Evolutionary conservation across 2,329 filamentous ascomycete genomes (phyloP).

Genomic region (Onygena corvina): DNA sequence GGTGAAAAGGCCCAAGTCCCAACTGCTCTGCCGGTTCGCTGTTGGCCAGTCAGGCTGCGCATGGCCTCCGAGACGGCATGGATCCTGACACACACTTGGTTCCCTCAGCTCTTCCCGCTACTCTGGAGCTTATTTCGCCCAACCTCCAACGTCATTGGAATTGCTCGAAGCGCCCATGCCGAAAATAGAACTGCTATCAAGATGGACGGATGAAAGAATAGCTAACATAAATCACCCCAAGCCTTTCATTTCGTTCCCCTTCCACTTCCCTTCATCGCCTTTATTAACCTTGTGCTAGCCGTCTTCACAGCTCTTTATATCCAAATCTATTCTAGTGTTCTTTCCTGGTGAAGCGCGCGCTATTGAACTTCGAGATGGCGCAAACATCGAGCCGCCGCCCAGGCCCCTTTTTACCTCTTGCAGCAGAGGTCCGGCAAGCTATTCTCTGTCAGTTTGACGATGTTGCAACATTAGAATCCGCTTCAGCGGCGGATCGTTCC

Average conservation of each 20-base stretch:
- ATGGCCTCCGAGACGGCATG: neutral
- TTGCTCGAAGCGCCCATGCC: constrained; percentile 6
- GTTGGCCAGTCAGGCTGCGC: too few species aligned
- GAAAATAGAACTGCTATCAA: constrained; percentile 7
- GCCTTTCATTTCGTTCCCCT: constrained; percentile 3
- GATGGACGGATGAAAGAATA: constrained; percentile 7
- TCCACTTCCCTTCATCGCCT: too few species aligned
- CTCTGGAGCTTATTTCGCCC: neutral
- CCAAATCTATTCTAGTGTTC: too few species aligned
- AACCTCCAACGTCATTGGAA: constrained; percentile 7
- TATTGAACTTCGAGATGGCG: neutral
- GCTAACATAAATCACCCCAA: constrained; percentile 7
- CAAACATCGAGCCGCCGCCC: neutral
- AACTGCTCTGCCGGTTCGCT: too few species aligned
- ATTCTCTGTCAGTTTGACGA: constrained; percentile 11
- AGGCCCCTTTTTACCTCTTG: constrained; percentile 9
- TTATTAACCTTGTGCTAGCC: too few species aligned
- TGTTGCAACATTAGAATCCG: constrained; percentile 9
- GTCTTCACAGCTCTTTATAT: too few species aligned
- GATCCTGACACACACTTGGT: neutral
- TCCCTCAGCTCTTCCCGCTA: neutral
- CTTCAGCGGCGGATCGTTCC: constrained; percentile 9
- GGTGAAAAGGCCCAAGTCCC: too few species aligned
- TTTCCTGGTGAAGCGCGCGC: too few species aligned
- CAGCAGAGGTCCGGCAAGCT: constrained; percentile 10